Evolutionary conservation across 176 grass and related monocot species (phyloP), one percentile per base, ranked within the genome.

Genomic region (Musa acuminata): DNA sequence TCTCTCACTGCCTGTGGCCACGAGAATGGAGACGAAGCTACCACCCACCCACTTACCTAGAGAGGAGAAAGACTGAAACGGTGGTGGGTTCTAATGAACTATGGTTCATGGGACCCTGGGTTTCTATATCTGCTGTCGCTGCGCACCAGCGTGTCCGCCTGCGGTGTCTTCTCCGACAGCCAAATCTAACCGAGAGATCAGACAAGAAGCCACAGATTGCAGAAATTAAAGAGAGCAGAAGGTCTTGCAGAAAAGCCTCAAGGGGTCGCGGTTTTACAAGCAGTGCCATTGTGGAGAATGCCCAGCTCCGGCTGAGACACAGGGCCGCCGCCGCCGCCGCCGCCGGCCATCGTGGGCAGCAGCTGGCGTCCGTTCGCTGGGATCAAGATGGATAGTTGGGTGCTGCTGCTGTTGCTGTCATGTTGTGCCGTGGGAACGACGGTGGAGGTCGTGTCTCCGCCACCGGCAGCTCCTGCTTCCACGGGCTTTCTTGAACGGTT

Each of bases 401-500:
- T 7, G 35, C 35, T 43, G 35, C 35, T 43, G 35, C 35, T 3
- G 35, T 43, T 43, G 4, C 35, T 43, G 35, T 6, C 35, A 4
- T 43, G 35, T 5, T 43, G 35, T 43, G 35, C 4, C 35, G 35
- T 6, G 35, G 19, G 50, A 10, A 9, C 55, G 60, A 60, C 53
- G 53, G 13, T 2, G 21, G 82, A 29, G 2, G 83, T 23, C 49
- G 64, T 27, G 70, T 67, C 4, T 51, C 62, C 67, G 11, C 68
- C 48, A 27, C 51, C 69, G n/a, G 68, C 11, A n/a, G 13, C 77
- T 52, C 35, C 35, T 43, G 35, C 92, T 99, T 99, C 95, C 95
- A 99, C 95, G 94, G 95, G 91, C 95, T 99, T 99, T 99, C 95
- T 99, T 99, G 95, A 99, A 99, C 95, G 95, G 80, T 94, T 99